Conservation (phyloP, 371 early-diverging fungal genomes). For the Syncephalastrum racemosum region DNA sequence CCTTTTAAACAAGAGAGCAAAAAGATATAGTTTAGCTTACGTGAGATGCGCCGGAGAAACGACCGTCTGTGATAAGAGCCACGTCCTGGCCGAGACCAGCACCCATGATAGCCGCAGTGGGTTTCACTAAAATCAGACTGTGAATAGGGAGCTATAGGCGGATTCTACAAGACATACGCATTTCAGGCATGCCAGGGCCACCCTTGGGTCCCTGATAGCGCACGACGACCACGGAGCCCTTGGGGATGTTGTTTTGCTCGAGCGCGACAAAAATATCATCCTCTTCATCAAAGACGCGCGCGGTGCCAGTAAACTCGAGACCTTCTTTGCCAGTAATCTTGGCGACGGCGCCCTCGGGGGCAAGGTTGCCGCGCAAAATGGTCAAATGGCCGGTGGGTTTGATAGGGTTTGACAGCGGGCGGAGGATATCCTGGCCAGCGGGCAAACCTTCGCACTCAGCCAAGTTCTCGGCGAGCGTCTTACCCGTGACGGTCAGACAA, state of each 20-base stretch:
- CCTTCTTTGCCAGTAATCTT: constrained; percentile 99
- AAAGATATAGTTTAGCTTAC: constrained; percentile 35
- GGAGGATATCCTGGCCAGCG: constrained; percentile 85
- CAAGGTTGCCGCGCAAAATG: constrained; percentile 92
- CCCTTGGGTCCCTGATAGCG: constrained; percentile 89
- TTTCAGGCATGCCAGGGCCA: constrained; percentile 93
- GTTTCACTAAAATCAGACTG: constrained; percentile 63
- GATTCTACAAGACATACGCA: constrained; percentile 46
- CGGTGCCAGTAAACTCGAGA: constrained; percentile 79
- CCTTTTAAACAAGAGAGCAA: background rate
- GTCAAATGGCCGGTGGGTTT: constrained; percentile 92
- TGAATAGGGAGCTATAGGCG: background rate
- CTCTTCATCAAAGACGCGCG: constrained; percentile 90
- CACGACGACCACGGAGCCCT: constrained; percentile 83
- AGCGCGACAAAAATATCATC: constrained; percentile 85
- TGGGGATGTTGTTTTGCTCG: constrained; percentile 68
- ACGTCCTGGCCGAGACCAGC: constrained; percentile 97
- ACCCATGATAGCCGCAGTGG: constrained; percentile 96
- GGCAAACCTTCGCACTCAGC: constrained; percentile 63
- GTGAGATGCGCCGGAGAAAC: constrained; percentile 97
- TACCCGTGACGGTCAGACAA: constrained; percentile 87
- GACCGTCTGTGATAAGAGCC: constrained; percentile 94
- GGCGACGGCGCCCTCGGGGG: constrained; percentile 95
- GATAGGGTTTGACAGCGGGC: constrained; percentile 85
- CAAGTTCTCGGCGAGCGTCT: constrained; percentile 82